Percentiles rank a stretch among this genome's conserved stretches.
Evolutionary conservation across 306 rosid species (phyloP).

Genomic region (Corylus avellana): DNA sequence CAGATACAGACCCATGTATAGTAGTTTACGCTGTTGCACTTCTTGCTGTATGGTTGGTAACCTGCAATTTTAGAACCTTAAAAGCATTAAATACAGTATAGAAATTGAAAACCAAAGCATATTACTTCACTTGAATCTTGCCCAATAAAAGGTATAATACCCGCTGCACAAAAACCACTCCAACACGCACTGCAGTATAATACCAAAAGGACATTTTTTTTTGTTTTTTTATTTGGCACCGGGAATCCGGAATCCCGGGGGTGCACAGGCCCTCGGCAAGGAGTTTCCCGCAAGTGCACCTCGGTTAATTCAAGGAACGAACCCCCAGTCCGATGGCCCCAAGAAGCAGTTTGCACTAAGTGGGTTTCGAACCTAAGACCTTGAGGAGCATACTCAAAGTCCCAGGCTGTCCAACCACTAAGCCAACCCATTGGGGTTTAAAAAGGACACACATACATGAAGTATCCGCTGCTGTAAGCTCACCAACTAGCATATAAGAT

Average conservation of each 20-base stretch:
- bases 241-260: no score
- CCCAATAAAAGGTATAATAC: not conserved
- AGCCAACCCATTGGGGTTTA: no score
- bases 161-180: not conserved
- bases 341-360: no score
- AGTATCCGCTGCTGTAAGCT: not conserved
- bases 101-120: not conserved
- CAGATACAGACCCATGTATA: constrained; percentile 96
- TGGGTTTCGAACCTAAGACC: no score
- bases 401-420: no score
- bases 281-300: no score
- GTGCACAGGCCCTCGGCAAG: no score
- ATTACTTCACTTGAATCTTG: not conserved
- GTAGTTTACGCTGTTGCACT: constrained; percentile 95
- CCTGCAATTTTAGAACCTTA: constrained; percentile 51
- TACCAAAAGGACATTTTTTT: not conserved
- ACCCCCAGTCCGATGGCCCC: no score
- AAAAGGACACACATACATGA: not conserved
- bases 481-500: not conserved
- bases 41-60: constrained; percentile 98
- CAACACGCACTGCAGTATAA: not conserved
- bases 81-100: not conserved
- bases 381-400: no score
- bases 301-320: no score
- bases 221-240: no score